A percentile compares a stretch with the other conserved stretches of the same genome.
Evolutionary conservation across 129 eudicot genomes (phyloP).

Genomic region (Arctium minus): DNA sequence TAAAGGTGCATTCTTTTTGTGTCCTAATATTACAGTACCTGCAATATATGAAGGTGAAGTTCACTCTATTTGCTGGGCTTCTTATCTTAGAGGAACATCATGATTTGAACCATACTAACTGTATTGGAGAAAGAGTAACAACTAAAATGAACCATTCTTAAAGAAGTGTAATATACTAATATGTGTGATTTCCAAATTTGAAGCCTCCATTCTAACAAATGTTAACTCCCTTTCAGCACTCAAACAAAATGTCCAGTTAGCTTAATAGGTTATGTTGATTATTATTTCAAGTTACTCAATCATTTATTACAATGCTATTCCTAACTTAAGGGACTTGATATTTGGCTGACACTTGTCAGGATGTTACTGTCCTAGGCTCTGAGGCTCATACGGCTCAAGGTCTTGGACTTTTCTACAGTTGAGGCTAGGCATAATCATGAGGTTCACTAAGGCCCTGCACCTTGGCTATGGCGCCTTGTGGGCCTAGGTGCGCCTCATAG

Average conservation of each 20-base stretch:
- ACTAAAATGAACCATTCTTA: not conserved
- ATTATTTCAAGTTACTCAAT: not conserved
- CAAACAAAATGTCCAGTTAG: not conserved
- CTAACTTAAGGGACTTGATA: no score
- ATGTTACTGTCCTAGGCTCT: no score
- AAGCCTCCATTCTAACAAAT: not conserved
- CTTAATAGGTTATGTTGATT: not conserved
- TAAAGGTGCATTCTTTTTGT: conserved; percentile 49
- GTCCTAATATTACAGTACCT: not conserved
- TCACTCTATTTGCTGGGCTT: not conserved
- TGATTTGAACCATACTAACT: not conserved
- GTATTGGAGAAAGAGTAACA: not conserved
- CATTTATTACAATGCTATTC: not conserved
- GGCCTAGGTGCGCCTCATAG: no score
- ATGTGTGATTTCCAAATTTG: not conserved
- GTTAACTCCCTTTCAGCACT: not conserved
- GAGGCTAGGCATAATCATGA: no score
- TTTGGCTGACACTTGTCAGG: no score
- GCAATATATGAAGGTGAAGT: not conserved
- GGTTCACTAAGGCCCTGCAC: no score
- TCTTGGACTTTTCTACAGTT: no score
- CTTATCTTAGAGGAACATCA: not conserved
- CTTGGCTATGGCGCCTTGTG: no score
- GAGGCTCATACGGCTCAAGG: no score
- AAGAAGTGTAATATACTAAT: not conserved